A percentile compares a stretch with the other conserved stretches of the same genome.
phyloP scores from a whole-genome alignment of 2,329 filamentous ascomycete genomes.

The Paraconiothyrium brasiliense region DNA sequence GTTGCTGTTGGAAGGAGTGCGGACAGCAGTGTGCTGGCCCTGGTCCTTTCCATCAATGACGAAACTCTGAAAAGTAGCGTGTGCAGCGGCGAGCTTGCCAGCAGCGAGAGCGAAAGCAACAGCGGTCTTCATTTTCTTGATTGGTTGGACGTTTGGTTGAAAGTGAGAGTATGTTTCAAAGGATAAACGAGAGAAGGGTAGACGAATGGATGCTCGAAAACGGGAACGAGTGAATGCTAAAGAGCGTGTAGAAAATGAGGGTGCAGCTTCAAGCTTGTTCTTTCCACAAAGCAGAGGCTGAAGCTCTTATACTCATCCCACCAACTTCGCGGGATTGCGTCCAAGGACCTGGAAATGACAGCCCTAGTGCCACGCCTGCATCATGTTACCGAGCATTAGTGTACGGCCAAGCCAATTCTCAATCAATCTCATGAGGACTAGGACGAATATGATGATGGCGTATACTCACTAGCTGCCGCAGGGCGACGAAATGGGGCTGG shows the following conservation, averaged over 20 bases:
- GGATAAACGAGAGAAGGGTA: slow-evolving; percentile 33
- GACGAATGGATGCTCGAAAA: slow-evolving; percentile 23
- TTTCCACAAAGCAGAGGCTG: slow-evolving; percentile 9
- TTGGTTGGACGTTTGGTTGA: slow-evolving; percentile 28
- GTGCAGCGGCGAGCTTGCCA: slow-evolving; percentile 44
- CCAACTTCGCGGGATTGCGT: neutral
- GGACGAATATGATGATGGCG: neutral
- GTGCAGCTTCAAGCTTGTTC: slow-evolving; percentile 18
- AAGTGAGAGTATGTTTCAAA: slow-evolving; percentile 28
- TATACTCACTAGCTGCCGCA: slow-evolving; percentile 9
- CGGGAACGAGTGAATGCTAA: slow-evolving; percentile 24
- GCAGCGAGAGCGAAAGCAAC: slow-evolving; percentile 44
- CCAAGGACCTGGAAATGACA: slow-evolving; percentile 12
- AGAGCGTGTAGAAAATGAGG: slow-evolving; percentile 20
- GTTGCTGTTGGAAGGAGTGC: slow-evolving; percentile 54
- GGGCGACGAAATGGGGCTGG: slow-evolving; percentile 3
- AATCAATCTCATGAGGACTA: slow-evolving; percentile 11
- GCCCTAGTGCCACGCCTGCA: slow-evolving; percentile 13
- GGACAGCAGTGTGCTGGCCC: slow-evolving; percentile 52
- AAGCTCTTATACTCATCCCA: slow-evolving; percentile 16
- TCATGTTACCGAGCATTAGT: slow-evolving; percentile 1
- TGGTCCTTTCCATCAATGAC: slow-evolving; percentile 52
- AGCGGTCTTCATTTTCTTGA: slow-evolving; percentile 46
- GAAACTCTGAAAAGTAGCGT: slow-evolving; percentile 52
- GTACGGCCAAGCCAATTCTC: slow-evolving; percentile 6